Percentiles rank a stretch among this genome's conserved stretches.
These are phyloP conservation scores for Trypanosoma caninum DNA, from an alignment of 208 protist species.

Conservation along the genomic window DNA sequence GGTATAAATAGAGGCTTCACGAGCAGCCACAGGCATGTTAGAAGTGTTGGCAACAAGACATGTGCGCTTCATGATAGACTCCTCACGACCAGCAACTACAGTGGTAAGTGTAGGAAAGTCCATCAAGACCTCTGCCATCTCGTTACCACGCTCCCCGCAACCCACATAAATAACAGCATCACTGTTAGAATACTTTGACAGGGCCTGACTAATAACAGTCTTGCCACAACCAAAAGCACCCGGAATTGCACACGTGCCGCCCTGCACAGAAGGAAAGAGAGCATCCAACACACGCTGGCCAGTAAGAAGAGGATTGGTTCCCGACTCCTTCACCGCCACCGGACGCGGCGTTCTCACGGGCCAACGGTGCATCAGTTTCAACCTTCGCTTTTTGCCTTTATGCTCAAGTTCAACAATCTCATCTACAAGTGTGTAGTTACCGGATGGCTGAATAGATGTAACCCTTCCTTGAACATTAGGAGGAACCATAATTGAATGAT, in stretches of 20 bases:
- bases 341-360: slow-evolving; percentile 96
- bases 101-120: slow-evolving; percentile 99
- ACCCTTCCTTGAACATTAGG: slow-evolving; percentile 92
- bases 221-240: slow-evolving; percentile 99
- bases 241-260: slow-evolving; percentile 99
- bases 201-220: slow-evolving; percentile 99
- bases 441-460: slow-evolving; percentile 90
- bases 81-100: slow-evolving; percentile 93
- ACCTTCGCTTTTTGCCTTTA: slow-evolving; percentile 82
- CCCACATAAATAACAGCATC: slow-evolving; percentile 99
- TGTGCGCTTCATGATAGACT: slow-evolving; percentile 99
- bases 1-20: slow-evolving; percentile 99
- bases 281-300: slow-evolving; percentile 99
- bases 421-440: slow-evolving; percentile 94
- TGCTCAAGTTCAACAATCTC: slow-evolving; percentile 92
- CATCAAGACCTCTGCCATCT: slow-evolving; percentile 99
- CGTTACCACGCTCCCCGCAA: slow-evolving; percentile 99
- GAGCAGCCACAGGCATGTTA: slow-evolving; percentile 99
- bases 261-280: slow-evolving; percentile 99
- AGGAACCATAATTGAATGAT: slow-evolving; percentile 97
- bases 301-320: slow-evolving; percentile 97
- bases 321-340: slow-evolving; percentile 95
- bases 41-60: slow-evolving; percentile 99
- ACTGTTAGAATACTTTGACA: slow-evolving; percentile 99
- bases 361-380: slow-evolving; percentile 97